phyloP scores from a whole-genome alignment of 495 filamentous ascomycete species.

The Aspergillus cavernicola region DNA sequence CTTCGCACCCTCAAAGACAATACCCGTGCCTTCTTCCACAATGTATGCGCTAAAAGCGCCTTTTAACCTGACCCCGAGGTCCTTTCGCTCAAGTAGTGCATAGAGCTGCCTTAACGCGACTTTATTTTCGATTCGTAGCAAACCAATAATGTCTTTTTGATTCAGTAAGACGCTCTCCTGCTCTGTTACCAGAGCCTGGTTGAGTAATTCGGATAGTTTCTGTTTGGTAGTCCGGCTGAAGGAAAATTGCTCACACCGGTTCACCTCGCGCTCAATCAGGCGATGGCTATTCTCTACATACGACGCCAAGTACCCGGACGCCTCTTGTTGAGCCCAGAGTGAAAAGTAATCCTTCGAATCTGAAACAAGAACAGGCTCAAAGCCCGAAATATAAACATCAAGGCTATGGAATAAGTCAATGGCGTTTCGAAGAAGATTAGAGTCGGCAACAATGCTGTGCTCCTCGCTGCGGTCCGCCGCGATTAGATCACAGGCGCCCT shows the following conservation, averaged over 20 bases:
- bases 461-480: conserved; percentile 61
- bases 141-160: conserved; percentile 56
- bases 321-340: conserved; percentile 61
- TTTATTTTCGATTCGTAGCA: conserved; percentile 64
- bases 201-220: conserved; percentile 65
- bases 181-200: conserved; percentile 59
- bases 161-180: conserved; percentile 61
- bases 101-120: conserved; percentile 73
- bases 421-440: conserved; percentile 59
- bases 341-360: conserved; percentile 62
- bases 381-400: conserved; percentile 68
- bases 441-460: conserved; percentile 37
- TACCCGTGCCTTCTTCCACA: conserved; percentile 64
- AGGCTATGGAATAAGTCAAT: conserved; percentile 79
- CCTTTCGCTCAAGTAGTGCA: conserved; percentile 61
- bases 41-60: conserved; percentile 76
- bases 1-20: conserved; percentile 74
- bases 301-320: conserved; percentile 54
- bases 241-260: conserved; percentile 71
- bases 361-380: conserved; percentile 70
- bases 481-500: conserved; percentile 73
- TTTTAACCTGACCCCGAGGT: conserved; percentile 61
- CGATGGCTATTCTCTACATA: conserved; percentile 66
- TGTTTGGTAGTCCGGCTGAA: conserved; percentile 79
- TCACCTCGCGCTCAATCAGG: conserved; percentile 66